phyloP scores from a whole-genome alignment of 2,329 filamentous ascomycete genomes.

The Chaetomium globosum region DNA sequence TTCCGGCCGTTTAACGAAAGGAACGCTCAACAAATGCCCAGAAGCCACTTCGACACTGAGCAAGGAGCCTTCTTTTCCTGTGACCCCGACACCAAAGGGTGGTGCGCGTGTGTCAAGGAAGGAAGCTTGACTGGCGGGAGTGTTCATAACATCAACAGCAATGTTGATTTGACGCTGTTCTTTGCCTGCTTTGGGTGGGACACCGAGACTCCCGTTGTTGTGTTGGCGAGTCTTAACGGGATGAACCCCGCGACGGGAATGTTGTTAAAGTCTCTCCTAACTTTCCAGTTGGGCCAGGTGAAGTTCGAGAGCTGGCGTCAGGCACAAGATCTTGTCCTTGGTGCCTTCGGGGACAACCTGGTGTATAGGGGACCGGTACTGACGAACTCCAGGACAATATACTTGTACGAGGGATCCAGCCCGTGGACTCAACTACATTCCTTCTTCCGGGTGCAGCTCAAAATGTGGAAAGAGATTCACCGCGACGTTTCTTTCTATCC shows the following conservation, averaged over 20 bases:
- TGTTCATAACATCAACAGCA: not conserved
- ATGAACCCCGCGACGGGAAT: not conserved
- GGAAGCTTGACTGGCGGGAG: not conserved
- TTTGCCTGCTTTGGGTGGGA: slow-evolving; percentile 12
- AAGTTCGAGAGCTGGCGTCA: not conserved
- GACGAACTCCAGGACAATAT: too few species aligned
- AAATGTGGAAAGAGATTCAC: not conserved
- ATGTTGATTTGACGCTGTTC: not conserved
- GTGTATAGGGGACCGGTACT: too few species aligned
- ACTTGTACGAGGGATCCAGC: too few species aligned
- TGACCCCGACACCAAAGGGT: not conserved
- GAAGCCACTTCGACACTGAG: slow-evolving; percentile 11
- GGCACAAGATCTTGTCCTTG: not conserved
- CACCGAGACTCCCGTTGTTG: not conserved
- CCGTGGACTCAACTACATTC: not conserved
- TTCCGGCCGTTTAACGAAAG: not conserved
- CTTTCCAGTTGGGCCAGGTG: not conserved
- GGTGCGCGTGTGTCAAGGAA: not conserved
- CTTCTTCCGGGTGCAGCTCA: not conserved
- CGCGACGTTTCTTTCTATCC: not conserved
- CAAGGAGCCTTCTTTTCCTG: not conserved
- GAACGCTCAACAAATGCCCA: not conserved
- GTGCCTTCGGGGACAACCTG: not conserved
- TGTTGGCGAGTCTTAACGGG: not conserved
- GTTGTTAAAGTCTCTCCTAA: not conserved